Conservation (phyloP, 1,284 basidiomycete genomes). For the Inonotus obliquus region DNA sequence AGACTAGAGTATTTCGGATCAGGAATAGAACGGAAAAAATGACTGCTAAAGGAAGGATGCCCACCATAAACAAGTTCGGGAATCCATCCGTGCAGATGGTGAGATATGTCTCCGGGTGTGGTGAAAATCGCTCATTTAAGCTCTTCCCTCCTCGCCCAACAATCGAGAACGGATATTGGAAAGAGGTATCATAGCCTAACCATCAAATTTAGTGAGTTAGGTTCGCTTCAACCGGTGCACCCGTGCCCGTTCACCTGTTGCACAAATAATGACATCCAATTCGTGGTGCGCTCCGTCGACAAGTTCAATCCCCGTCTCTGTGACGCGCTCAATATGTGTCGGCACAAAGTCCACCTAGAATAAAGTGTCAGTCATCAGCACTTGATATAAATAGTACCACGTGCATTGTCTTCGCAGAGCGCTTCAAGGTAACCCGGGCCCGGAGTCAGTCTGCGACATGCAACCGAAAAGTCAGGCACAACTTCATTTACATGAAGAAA, state of each 20-base stretch:
- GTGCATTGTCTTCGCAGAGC: conserved; percentile 53
- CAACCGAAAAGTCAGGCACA: conserved; percentile 53
- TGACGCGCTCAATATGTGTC: conserved; percentile 44
- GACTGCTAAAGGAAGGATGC: conserved; percentile 28
- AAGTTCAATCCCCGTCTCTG: conserved; percentile 50
- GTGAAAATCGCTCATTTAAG: conserved; percentile 45
- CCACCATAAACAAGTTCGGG: conserved; percentile 51
- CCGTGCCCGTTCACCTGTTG: conserved; percentile 39
- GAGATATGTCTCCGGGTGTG: conserved; percentile 53
- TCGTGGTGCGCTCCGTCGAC: conserved; percentile 47
- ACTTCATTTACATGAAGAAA: conserved; percentile 32
- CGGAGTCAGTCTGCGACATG: conserved; percentile 56
- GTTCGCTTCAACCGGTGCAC: neutral
- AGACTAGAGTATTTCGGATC: conserved; percentile 17
- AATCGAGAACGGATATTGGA: conserved; percentile 45
- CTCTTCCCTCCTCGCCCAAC: conserved; percentile 45
- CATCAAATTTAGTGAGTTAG: neutral
- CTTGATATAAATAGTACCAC: neutral
- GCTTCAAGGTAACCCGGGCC: conserved; percentile 65
- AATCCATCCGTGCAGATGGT: conserved; percentile 52
- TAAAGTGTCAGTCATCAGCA: neutral
- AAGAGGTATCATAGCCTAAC: conserved; percentile 51
- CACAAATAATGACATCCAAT: conserved; percentile 56
- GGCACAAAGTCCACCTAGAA: conserved; percentile 51
- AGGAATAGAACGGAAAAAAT: neutral